phyloP scores from a whole-genome alignment of 2,329 filamentous ascomycete species.

The Sporothrix inflata region DNA sequence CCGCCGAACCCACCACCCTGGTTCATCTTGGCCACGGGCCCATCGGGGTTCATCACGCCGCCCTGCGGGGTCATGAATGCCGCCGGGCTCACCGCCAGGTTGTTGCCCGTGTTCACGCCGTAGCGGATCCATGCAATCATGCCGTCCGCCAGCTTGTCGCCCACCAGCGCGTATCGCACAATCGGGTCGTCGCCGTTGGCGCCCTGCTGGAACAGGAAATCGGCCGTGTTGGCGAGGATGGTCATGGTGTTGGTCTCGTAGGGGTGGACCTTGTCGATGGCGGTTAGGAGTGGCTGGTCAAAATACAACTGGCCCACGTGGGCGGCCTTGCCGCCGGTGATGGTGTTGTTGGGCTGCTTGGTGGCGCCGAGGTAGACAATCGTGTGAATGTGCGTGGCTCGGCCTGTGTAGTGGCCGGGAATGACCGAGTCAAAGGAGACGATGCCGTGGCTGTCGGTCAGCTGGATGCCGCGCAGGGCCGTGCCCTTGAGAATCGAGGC shows the following conservation, averaged over 20 bases:
- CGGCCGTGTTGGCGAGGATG: slow-evolving; percentile 55
- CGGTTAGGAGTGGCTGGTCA: slow-evolving; percentile 56
- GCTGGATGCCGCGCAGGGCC: slow-evolving; percentile 50
- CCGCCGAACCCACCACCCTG: slow-evolving; percentile 23
- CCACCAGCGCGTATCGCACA: slow-evolving; percentile 60
- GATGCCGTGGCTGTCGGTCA: slow-evolving; percentile 47
- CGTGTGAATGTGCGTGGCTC: slow-evolving; percentile 46
- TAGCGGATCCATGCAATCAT: slow-evolving; percentile 58
- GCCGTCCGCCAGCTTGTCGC: slow-evolving; percentile 55
- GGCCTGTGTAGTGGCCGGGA: slow-evolving; percentile 50
- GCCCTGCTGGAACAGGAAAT: slow-evolving; percentile 52
- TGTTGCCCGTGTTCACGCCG: slow-evolving; percentile 47
- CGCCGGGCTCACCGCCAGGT: slow-evolving; percentile 30
- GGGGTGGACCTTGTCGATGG: slow-evolving; percentile 52
- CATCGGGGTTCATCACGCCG: slow-evolving; percentile 33
- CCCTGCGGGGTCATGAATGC: slow-evolving; percentile 31
- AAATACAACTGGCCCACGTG: slow-evolving; percentile 66
- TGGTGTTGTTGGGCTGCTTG: slow-evolving; percentile 54
- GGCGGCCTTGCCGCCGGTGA: slow-evolving; percentile 53
- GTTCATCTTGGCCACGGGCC: slow-evolving; percentile 29
- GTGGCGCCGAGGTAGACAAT: slow-evolving; percentile 41
- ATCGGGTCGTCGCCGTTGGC: slow-evolving; percentile 59
- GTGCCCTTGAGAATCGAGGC: slow-evolving; percentile 47
- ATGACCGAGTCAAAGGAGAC: slow-evolving; percentile 48
- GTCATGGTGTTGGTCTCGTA: slow-evolving; percentile 48